These are phyloP conservation scores for Ailanthus altissimus DNA, from an alignment of 345 rosid species.

Conservation along the genomic window DNA sequence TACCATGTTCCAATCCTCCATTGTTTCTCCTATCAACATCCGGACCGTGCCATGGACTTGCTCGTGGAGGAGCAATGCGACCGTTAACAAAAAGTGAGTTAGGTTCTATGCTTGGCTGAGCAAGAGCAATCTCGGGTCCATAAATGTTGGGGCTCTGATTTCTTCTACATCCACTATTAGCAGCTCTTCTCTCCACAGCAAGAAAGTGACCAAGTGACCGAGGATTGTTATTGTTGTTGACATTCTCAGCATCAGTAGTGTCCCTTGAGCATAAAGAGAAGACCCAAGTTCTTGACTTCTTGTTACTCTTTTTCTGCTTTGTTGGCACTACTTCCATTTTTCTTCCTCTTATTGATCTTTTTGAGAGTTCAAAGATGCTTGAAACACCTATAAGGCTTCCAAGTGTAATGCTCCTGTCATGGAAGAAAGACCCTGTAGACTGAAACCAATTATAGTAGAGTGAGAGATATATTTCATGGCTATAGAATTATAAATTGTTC, in stretches of 20 bases:
- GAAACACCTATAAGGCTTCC: slow-evolving; percentile 70
- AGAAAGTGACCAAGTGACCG: slow-evolving; percentile 55
- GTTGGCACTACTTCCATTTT: slow-evolving; percentile 26
- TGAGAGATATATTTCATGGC: neutral
- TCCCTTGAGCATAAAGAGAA: slow-evolving; percentile 53
- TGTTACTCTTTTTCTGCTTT: slow-evolving; percentile 27
- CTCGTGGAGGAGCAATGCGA: slow-evolving; percentile 46
- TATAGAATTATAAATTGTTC: neutral
- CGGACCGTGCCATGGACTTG: slow-evolving; percentile 14
- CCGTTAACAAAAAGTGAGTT: slow-evolving; percentile 53
- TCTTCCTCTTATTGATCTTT: slow-evolving; percentile 48
- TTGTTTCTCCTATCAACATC: slow-evolving; percentile 20
- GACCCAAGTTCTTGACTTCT: slow-evolving; percentile 44
- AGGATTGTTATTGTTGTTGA: slow-evolving; percentile 24
- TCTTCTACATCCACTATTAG: slow-evolving; percentile 31
- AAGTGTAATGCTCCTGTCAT: slow-evolving; percentile 59
- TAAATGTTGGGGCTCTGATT: slow-evolving; percentile 24
- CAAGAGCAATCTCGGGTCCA: slow-evolving; percentile 29
- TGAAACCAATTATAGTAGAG: slow-evolving; percentile 27
- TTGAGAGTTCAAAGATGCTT: slow-evolving; percentile 49
- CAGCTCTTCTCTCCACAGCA: slow-evolving; percentile 51
- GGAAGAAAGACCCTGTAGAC: slow-evolving; percentile 77
- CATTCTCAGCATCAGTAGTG: slow-evolving; percentile 34
- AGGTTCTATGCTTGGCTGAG: slow-evolving; percentile 20
- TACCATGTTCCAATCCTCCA: slow-evolving; percentile 22